A percentile compares a stretch with the other conserved stretches of the same genome.
Evolutionary conservation across 23 red algal genomes (phyloP).

Genomic region (Chondrus crispus): DNA sequence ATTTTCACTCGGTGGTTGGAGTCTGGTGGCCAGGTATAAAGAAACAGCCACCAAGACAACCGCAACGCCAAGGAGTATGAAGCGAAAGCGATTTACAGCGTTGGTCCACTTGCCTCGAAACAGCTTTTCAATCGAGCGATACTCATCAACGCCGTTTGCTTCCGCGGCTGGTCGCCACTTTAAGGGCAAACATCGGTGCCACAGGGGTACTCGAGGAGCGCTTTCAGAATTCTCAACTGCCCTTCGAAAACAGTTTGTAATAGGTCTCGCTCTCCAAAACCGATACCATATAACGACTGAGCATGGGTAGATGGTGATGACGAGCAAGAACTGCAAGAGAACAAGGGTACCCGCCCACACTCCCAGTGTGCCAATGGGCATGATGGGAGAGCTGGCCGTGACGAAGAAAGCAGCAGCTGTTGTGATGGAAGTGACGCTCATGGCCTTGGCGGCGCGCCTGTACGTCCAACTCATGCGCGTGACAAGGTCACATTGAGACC

Average conservation of each 20-base stretch:
- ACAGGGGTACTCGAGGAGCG: neutral
- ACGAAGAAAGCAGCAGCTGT: slow-evolving; percentile 78
- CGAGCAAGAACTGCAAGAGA: slow-evolving; percentile 58
- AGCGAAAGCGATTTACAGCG: neutral
- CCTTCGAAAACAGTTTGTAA: neutral
- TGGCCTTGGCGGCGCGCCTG: slow-evolving; percentile 47
- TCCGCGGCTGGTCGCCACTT: neutral
- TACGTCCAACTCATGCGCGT: slow-evolving; percentile 57
- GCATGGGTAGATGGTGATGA: slow-evolving; percentile 60
- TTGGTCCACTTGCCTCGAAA: slow-evolving; percentile 54
- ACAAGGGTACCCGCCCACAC: slow-evolving; percentile 67
- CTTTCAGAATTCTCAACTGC: neutral
- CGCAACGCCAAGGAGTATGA: slow-evolving; percentile 24
- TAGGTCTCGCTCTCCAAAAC: neutral
- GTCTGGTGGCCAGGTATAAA: slow-evolving; percentile 32
- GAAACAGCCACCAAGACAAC: slow-evolving; percentile 28
- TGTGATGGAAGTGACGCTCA: slow-evolving; percentile 67
- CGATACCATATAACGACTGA: slow-evolving; percentile 68
- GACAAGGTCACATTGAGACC: neutral
- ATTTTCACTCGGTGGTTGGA: slow-evolving; percentile 44
- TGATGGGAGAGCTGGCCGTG: slow-evolving; percentile 67
- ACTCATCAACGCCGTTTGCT: neutral
- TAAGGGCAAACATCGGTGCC: neutral
- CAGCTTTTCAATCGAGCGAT: slow-evolving; percentile 56
- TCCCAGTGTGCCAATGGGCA: slow-evolving; percentile 76